A percentile compares a stretch with the other conserved stretches of the same genome.
Conservation (phyloP, 768 basidiomycete genomes). For the Baorangia bicolor region DNA sequence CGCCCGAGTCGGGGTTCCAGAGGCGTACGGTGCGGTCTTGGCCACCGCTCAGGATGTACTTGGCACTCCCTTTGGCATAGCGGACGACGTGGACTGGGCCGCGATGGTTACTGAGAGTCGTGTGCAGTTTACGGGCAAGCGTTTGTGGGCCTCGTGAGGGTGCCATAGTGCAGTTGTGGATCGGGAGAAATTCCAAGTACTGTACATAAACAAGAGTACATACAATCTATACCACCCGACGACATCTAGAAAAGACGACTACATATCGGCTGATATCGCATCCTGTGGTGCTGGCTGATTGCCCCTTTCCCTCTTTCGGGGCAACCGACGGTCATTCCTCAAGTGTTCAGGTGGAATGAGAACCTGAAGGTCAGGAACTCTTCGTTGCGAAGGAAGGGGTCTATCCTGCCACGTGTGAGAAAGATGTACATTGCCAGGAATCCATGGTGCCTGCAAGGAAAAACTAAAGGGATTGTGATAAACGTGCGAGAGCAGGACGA, state of each 20-base stretch:
- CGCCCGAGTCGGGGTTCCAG: slow-evolving; percentile 85
- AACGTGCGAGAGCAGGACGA: slow-evolving; percentile 20
- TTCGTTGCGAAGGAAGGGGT: slow-evolving; percentile 36
- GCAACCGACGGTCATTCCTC: slow-evolving; percentile 38
- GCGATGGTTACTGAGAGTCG: slow-evolving; percentile 63
- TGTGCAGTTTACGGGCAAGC: slow-evolving; percentile 61
- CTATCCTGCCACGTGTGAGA: slow-evolving; percentile 38
- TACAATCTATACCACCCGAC: too few species aligned
- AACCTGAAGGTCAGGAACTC: slow-evolving; percentile 42
- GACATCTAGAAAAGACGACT: too few species aligned
- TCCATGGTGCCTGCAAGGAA: slow-evolving; percentile 41
- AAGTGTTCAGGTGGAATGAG: slow-evolving; percentile 34
- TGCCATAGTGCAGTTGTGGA: slow-evolving; percentile 45
- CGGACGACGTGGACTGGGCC: slow-evolving; percentile 90
- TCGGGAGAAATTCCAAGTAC: not conserved
- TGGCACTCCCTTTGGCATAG: slow-evolving; percentile 85
- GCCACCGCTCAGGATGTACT: slow-evolving; percentile 91
- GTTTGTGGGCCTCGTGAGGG: slow-evolving; percentile 53
- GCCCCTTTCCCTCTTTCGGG: not conserved
- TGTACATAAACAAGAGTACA: too few species aligned
- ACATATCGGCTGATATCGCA: too few species aligned
- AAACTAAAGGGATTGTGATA: not conserved
- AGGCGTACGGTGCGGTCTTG: slow-evolving; percentile 87
- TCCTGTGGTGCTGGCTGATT: too few species aligned
- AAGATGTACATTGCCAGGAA: slow-evolving; percentile 32